Evolutionary conservation across 2,329 filamentous ascomycete genomes (phyloP), one percentile per base, ranked within the genome.

Genomic region (Colletotrichum godetiae): DNA sequence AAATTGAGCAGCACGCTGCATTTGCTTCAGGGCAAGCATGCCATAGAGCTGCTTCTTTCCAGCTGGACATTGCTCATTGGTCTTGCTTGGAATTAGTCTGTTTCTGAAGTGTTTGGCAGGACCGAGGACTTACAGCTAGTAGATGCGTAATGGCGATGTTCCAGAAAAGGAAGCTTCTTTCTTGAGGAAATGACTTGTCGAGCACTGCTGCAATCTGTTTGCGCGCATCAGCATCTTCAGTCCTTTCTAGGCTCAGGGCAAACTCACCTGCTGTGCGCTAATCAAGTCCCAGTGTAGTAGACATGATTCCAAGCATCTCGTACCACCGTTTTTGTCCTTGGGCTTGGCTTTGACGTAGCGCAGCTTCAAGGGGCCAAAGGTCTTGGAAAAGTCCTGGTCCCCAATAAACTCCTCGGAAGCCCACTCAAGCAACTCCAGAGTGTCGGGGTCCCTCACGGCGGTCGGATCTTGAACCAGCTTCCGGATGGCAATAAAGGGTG

Each of bases 341-440:
- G 88, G 85, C n/a, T 84, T 81, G 10, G 87, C 86, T 79, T 91
- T 91, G 60, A 86, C 88, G 59, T 88, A 84, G 37, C 86, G 83
- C 12, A 83, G 81, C 27, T 88, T 84, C 72, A 91, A 81, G 2
- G 83, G 80, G 0, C 89, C 89, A 8, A 91, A 79, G 0, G 85
- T 88, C 67, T 84, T 80, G 0, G 84, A 72, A 60, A 87, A 90
- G 29, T 86, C 83, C 15, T 83, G 78, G 13, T 84, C 81, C 0
- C 78, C 74, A 2, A 80, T 75, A 4, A 86, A 72, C 0, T 84
- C 82, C 2, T 79, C 79, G n/a, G 84, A 83, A 1, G 88, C 86
- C 84, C 88, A 90, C 74, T 90, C 89, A 29, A 89, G 85, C 24
- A 91, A 82, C 73, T 89, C 88, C 11, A 91, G 78, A 13, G 83